Percentiles rank a stretch among this genome's conserved stretches.
Conservation (phyloP, 768 basidiomycete species). For the Trametes elegans region DNA sequence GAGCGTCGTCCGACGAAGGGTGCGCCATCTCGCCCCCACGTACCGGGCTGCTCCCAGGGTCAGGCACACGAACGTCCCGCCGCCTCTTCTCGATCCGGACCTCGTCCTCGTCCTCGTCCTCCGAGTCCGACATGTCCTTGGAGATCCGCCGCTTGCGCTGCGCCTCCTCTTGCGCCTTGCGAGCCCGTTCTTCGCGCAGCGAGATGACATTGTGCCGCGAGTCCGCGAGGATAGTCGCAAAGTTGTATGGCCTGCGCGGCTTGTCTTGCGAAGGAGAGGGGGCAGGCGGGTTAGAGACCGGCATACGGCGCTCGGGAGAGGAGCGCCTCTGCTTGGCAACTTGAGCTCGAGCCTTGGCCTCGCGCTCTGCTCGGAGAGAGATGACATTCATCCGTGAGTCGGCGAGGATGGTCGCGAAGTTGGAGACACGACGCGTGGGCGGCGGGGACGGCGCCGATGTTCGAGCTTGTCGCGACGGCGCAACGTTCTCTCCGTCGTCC, state of each 20-base stretch:
- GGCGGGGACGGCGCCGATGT: slow-evolving; percentile 6
- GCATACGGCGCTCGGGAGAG: not conserved
- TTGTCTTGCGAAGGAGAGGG: slow-evolving; percentile 2
- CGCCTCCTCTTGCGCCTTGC: not conserved
- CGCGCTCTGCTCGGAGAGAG: slow-evolving; percentile 31
- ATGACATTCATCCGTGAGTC: slow-evolving; percentile 39
- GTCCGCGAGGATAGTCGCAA: slow-evolving; percentile 42
- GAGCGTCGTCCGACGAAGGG: slow-evolving; percentile 45
- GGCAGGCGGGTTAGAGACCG: not conserved
- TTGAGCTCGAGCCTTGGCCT: not conserved
- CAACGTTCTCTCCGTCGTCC: slow-evolving; percentile 21
- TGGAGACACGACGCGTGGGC: not conserved
- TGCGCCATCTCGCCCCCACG: not conserved
- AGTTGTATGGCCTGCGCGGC: slow-evolving; percentile 16
- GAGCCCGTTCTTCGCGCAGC: slow-evolving; percentile 31
- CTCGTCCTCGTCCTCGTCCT: not conserved
- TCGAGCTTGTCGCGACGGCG: not conserved
- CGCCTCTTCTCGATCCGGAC: not conserved
- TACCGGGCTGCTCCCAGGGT: slow-evolving; percentile 12
- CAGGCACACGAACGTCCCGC: not conserved
- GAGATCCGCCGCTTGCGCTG: not conserved
- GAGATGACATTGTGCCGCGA: slow-evolving; percentile 38
- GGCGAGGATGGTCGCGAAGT: slow-evolving; percentile 39
- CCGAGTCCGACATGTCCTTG: not conserved
- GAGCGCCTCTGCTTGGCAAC: not conserved